Evolutionary conservation across 2,329 filamentous ascomycete genomes (phyloP), one percentile per base, ranked within the genome.

Genomic region (Penicillium sp.): DNA sequence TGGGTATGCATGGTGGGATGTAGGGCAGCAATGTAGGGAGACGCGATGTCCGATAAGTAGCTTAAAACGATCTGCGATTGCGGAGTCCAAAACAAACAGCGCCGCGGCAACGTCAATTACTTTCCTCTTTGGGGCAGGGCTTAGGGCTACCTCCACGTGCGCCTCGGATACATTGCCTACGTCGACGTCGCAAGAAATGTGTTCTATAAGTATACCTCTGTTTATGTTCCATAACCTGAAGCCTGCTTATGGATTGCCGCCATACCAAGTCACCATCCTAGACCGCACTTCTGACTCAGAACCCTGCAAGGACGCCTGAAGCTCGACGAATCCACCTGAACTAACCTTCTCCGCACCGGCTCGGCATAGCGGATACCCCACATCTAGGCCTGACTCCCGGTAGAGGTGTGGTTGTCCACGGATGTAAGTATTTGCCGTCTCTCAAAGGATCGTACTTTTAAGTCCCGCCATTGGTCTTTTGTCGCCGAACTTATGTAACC

Each of bases 1-100:
- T 68, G 66, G 56, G 66, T 68, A 60, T 75, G 72, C 62, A 76
- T 72, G 66, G 74, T 75, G 45, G 42, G n/a, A 26, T 8, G 39
- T 10, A 16, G 21, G 13, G 42, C 23, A 50, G 36, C 53, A 52
- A 48, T 51, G 38, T 33, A 53, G 52, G 49, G 42, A 47, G 33
- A 47, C 21, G 24, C 47, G 51, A 53, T 49, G 56, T 57, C 56
- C 48, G 49, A 53, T 51, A 26, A 23, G 39, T 29, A 29, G 28
- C 28, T 10, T 12, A 47, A 45, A 38, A 16, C 34, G 41, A 42
- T 42, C 28, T 28, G 41, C 49, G 54, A 54, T 53, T 49, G 45
- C 54, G 28, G 51, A 48, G 41, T 45, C 45, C 52, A 53, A 63
- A 66, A 66, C 62, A 66, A 65, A 60, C 53, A 57, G 38, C 61